phyloP scores from a whole-genome alignment of 495 filamentous ascomycete species.

The Penicillium longicatenatum region DNA sequence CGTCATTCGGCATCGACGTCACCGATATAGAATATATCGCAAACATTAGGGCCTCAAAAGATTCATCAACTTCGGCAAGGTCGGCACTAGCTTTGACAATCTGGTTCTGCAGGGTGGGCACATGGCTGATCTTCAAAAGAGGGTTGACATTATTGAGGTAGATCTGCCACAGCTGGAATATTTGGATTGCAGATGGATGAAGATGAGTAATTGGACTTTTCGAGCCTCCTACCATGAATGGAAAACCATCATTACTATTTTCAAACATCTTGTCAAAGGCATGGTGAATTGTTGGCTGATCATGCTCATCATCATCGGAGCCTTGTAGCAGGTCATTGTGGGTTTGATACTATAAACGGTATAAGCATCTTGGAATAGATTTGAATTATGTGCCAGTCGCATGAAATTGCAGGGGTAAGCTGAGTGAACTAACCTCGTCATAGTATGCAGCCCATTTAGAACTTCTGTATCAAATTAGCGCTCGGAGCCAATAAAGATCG shows the following conservation, averaged over 20 bases:
- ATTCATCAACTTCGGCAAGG: conserved; percentile 38
- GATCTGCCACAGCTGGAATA: conserved; percentile 45
- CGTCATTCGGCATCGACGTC: conserved; percentile 53
- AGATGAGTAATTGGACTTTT: conserved; percentile 44
- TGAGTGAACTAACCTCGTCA: conserved; percentile 11
- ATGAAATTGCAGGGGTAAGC: no score
- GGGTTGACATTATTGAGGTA: conserved; percentile 51
- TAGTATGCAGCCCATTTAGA: conserved; percentile 22
- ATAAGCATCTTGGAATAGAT: neutral
- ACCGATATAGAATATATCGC: conserved; percentile 70
- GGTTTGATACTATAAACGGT: conserved; percentile 8
- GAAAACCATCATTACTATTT: conserved; percentile 53
- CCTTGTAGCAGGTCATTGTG: conserved; percentile 40
- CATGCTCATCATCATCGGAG: conserved; percentile 63
- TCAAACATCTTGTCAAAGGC: conserved; percentile 56
- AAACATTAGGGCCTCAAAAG: conserved; percentile 67
- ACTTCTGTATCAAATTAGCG: neutral
- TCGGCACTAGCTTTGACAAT: conserved; percentile 30
- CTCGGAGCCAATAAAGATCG: neutral
- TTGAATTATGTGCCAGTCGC: no score
- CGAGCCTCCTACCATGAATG: conserved; percentile 57
- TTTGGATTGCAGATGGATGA: conserved; percentile 28
- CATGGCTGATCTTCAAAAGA: conserved; percentile 50
- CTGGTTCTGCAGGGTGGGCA: conserved; percentile 43
- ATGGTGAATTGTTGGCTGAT: conserved; percentile 53